A percentile compares a stretch with the other conserved stretches of the same genome.
Evolutionary conservation across 768 basidiomycete genomes (phyloP).

Genomic region (Hericium coralloides): DNA sequence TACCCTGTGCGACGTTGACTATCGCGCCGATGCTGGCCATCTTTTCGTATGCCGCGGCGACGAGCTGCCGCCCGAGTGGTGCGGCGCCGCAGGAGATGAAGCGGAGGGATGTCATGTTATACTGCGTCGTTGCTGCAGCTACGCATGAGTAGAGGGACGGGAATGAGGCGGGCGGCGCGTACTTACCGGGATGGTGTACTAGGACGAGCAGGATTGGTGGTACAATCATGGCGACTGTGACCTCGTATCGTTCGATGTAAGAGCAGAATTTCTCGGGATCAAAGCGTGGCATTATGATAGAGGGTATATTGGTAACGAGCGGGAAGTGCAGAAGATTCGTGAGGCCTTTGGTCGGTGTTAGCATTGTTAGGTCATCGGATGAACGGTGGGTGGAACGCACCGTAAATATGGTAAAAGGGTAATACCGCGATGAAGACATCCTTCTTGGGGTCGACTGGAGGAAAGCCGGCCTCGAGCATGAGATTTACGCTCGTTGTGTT

Average conservation of each 20-base stretch:
- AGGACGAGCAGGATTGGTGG: constrained; percentile 82
- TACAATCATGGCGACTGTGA: constrained; percentile 52
- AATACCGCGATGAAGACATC: constrained; percentile 57
- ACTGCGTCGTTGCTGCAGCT: constrained; percentile 47
- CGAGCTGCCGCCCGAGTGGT: constrained; percentile 60
- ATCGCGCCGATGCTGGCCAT: constrained; percentile 33
- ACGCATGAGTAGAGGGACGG: neutral
- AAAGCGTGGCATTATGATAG: constrained; percentile 58
- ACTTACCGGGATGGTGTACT: constrained; percentile 56
- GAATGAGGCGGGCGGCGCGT: neutral
- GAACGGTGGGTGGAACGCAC: constrained; percentile 25
- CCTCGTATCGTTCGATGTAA: constrained; percentile 55
- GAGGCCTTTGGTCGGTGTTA: constrained; percentile 30
- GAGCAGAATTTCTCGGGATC: constrained; percentile 61
- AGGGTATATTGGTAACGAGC: constrained; percentile 37
- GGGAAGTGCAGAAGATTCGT: constrained; percentile 58
- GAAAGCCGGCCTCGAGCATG: constrained; percentile 39
- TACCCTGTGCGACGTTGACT: constrained; percentile 45
- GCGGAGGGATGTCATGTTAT: constrained; percentile 53
- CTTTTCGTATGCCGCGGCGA: constrained; percentile 34
- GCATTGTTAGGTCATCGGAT: constrained; percentile 25
- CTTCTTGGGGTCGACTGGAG: constrained; percentile 24
- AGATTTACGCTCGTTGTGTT: constrained; percentile 56
- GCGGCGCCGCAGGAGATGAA: constrained; percentile 71
- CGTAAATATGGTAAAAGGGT: constrained; percentile 52